Conservation (phyloP, 768 basidiomycete genomes). For the Zangia roseola region DNA sequence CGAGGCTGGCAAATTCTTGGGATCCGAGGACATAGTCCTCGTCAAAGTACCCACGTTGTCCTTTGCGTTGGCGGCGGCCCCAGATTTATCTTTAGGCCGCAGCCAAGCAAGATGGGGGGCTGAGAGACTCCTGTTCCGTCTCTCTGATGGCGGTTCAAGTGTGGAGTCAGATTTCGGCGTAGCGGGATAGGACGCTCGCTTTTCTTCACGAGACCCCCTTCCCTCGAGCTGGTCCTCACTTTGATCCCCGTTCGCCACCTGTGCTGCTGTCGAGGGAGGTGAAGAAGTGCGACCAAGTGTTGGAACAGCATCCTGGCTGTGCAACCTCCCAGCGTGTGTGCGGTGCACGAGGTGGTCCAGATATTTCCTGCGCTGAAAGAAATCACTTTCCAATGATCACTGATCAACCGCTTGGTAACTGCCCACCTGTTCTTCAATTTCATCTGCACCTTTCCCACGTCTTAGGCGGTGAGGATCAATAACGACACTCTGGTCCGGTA, state of each 20-base stretch:
- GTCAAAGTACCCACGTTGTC: constrained; percentile 7
- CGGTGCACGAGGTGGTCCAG: constrained; percentile 72
- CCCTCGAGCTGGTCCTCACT: not conserved
- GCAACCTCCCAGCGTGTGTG: constrained; percentile 70
- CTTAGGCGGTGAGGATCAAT: constrained; percentile 59
- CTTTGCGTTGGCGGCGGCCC: constrained; percentile 3
- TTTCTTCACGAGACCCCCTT: constrained; percentile 13
- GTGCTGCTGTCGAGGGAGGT: constrained; percentile 23
- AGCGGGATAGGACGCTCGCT: constrained; percentile 23
- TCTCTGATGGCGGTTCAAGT: constrained; percentile 19
- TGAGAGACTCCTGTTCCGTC: constrained; percentile 51
- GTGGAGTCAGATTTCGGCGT: constrained; percentile 1
- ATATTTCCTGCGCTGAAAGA: constrained; percentile 64
- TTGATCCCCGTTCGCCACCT: not conserved
- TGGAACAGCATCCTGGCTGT: constrained; percentile 72
- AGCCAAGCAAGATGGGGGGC: constrained; percentile 64
- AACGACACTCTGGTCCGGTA: constrained; percentile 69
- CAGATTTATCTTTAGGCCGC: constrained; percentile 31
- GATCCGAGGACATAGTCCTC: constrained; percentile 20
- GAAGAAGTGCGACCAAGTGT: constrained; percentile 31
- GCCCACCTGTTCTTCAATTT: constrained; percentile 64
- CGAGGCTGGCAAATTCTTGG: constrained; percentile 1
- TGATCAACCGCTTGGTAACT: constrained; percentile 1
- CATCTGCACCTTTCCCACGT: constrained; percentile 51
- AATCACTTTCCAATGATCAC: constrained; percentile 7